These are phyloP conservation scores for Erysimum cheiranthoides DNA, from an alignment of 345 rosid species.

Conservation along the genomic window DNA sequence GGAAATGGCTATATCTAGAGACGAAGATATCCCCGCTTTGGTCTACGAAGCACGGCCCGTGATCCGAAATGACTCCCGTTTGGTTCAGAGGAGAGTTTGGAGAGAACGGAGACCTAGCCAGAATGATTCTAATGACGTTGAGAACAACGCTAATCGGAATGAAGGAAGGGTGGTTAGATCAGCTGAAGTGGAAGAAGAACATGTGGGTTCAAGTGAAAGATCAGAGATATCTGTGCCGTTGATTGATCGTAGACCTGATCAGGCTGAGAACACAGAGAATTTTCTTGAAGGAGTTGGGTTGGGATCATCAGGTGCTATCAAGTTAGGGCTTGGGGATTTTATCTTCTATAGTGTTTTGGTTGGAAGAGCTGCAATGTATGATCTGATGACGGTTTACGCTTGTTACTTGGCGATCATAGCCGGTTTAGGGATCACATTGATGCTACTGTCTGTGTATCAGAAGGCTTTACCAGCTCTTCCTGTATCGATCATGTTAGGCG, in stretches of 20 bases:
- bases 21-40: constrained; percentile 94
- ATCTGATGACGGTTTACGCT: constrained; percentile 91
- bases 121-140: constrained; percentile 33
- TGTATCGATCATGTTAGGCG: constrained; percentile 81
- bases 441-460: constrained; percentile 82
- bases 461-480: constrained; percentile 97
- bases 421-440: constrained; percentile 84
- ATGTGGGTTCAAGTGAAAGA: constrained; percentile 42
- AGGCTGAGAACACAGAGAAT: constrained; percentile 52
- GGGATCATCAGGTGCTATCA: constrained; percentile 90
- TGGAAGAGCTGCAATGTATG: constrained; percentile 96
- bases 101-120: constrained; percentile 57
- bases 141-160: not conserved
- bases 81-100: constrained; percentile 74
- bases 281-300: constrained; percentile 86
- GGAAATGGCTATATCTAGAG: constrained; percentile 94
- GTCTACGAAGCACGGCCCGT: constrained; percentile 94
- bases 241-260: constrained; percentile 53
- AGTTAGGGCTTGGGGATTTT: constrained; percentile 92
- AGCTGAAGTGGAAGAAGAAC: constrained; percentile 54
- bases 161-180: constrained; percentile 44
- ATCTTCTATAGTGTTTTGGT: constrained; percentile 94
- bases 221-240: constrained; percentile 69
- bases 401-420: constrained; percentile 94
- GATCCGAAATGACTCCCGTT: constrained; percentile 47